A percentile compares a stretch with the other conserved stretches of the same genome.
These are phyloP conservation scores for Eucalyptus tenuipes DNA, from an alignment of 345 rosid species.

Conservation along the genomic window DNA sequence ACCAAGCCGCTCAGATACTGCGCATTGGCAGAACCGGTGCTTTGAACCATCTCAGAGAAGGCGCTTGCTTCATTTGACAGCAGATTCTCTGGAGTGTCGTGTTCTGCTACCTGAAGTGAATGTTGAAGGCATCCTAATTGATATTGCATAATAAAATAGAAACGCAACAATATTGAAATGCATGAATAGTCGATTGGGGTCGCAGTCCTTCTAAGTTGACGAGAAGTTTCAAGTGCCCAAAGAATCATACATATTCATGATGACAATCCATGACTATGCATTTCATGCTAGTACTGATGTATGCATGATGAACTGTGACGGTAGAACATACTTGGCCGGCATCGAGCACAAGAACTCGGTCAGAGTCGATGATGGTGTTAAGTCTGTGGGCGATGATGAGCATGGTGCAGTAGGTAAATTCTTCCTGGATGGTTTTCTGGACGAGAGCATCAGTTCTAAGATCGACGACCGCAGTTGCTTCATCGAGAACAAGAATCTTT, in stretches of 20 bases:
- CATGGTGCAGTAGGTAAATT: not conserved
- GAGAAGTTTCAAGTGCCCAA: not conserved
- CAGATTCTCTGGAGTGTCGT: slow-evolving; percentile 55
- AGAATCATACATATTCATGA: not conserved
- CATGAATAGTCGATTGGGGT: not conserved
- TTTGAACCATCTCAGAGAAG: slow-evolving; percentile 67
- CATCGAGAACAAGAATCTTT: slow-evolving; percentile 66
- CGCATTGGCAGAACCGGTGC: slow-evolving; percentile 69
- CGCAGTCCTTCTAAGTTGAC: not conserved
- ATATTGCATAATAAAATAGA: not conserved
- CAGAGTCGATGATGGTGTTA: slow-evolving; percentile 80
- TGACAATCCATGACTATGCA: not conserved
- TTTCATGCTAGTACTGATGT: not conserved
- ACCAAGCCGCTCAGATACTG: slow-evolving; percentile 53
- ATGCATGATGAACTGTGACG: not conserved
- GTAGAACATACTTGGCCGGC: slow-evolving; percentile 54
- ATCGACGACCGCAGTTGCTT: slow-evolving; percentile 33
- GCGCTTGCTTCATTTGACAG: slow-evolving; percentile 46
- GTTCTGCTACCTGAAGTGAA: slow-evolving; percentile 54
- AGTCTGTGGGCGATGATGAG: slow-evolving; percentile 72
- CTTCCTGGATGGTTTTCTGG: slow-evolving; percentile 85
- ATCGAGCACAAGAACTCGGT: slow-evolving; percentile 72
- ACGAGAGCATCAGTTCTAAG: slow-evolving; percentile 84
- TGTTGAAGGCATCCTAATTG: not conserved
- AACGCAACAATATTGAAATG: not conserved